Percentiles rank a stretch among this genome's conserved stretches.
These are phyloP conservation scores for Pseudogymnoascus sp. DNA, from an alignment of 2,329 filamentous ascomycete genomes.

Conservation along the genomic window DNA sequence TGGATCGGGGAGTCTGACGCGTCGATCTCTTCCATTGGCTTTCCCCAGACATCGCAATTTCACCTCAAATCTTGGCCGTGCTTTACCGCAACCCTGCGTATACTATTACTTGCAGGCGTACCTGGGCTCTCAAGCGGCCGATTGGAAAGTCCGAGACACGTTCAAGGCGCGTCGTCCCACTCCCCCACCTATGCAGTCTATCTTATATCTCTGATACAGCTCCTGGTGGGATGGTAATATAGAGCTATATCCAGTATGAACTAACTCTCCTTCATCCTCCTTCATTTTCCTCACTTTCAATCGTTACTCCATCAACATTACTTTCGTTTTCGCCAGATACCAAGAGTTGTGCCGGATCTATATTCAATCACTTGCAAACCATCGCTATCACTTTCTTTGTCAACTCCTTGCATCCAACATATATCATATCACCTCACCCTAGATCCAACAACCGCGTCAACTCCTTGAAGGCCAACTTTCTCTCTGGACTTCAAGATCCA, in stretches of 20 bases:
- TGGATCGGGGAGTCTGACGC: background rate
- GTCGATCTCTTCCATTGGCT: constrained; percentile 4
- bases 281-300: background rate
- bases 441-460: background rate
- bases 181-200: background rate
- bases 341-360: background rate
- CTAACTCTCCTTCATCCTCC: background rate
- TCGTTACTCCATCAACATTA: background rate
- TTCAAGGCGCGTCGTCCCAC: background rate
- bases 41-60: constrained; percentile 1
- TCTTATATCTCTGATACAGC: background rate
- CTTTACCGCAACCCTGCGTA: constrained; percentile 2
- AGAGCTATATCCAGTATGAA: background rate
- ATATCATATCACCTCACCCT: constrained; percentile 1
- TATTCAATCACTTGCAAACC: background rate
- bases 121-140: background rate
- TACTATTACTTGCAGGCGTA: background rate
- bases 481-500: background rate
- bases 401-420: background rate
- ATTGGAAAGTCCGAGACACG: constrained; percentile 1
- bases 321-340: background rate
- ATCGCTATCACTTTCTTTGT: background rate
- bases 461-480: background rate
- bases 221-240: constrained; percentile 4
- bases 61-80: background rate